Base-by-base conservation (phyloP, 2,329 filamentous ascomycete genomes). In the Penicillium brevicompactum region DNA sequence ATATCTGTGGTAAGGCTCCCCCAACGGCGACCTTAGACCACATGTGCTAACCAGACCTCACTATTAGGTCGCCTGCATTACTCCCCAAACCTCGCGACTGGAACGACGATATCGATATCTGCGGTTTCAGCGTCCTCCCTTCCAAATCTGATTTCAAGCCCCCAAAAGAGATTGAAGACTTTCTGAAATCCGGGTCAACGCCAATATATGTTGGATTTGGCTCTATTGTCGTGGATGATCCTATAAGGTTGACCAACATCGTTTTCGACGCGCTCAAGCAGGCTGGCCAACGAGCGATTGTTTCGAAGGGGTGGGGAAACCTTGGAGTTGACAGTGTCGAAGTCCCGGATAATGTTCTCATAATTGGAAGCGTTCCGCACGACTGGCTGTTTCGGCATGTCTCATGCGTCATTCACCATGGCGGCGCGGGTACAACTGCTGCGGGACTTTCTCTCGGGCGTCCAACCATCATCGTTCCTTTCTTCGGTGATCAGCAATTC, bases 251-350 rank as follows among this genome's bases (percentile, higher is more conserved):
- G 73, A 92, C 90, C 0, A 76, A 80, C 18, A 80, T 87, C 55
- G 88, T 93, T 7, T 90, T 92, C 53, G 85, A 89, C 13, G 89
- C 90, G 1, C 79, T 92, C 2, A 76, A 80, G 49, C 78, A 81
- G 9, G 81, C 87, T 0, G 88, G 89, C 1, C 82, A 90, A n/a
- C 82, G 91, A 53, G 91, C 91, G 2, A 76, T 96, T 1, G 87
- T 96, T 1, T 93, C 90, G 0, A 92, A 93, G 67, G 92, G 91
- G 14, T 96, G 91, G 92, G 91, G 91, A 46, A 91, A 91, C 0
- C 79, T 96, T 7, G 91, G 91, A 30, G 88, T 84, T 0, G 88
- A 91, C 64, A 79, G 85, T 31, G 70, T 89, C 3, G 83, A 82
- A 1, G 74, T 91, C n/a, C 90, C 90, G 0, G 85, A 91, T 2